Evolutionary conservation across 495 filamentous ascomycete genomes (phyloP), one percentile per base, ranked within the genome.

Genomic region (Alectoria sarmentosa): DNA sequence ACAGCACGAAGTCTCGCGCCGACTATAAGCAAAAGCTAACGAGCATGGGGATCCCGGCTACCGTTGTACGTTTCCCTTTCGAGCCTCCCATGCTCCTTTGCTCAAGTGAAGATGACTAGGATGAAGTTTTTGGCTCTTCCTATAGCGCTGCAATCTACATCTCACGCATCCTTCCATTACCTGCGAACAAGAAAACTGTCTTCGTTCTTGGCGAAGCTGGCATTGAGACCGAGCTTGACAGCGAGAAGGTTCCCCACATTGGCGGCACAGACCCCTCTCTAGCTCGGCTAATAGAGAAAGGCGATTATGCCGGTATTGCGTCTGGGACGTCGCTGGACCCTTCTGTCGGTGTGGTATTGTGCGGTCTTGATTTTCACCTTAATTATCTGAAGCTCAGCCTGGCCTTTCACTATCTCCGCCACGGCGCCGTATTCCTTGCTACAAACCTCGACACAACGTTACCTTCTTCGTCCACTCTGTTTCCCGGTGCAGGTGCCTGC

Each of bases 91-190:
- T 23, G 11, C 26, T 6, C 21, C 38, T 23, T 42, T 7, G 17
- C 36, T 44, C 10, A 65, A 49, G 0, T 28, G 23, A 34, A 2
- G 15, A n/a, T 14, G 2, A 46, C 48, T 68, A 87, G 85, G 90
- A 97, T 74, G 95, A 99, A 77, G 89, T 98, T 71, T 98, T 98
- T 75, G 90, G 88, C 64, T 97, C 92, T 32, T 88, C 92, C 63
- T 98, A 98, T 82, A 94, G 90, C 70, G 83, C 93, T 57, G 91
- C 94, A 62, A 87, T 98, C 73, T 98, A 98, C 80, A 96, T 98
- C 74, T 90, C 92, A 2, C 89, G 92, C 65, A 94, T 98, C 72
- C 81, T 98, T 56, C 79, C 86, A 54, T 85, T 96, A 30, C 84
- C 87, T 9, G 72, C 82, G 14, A 84, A 86, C 58, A 88, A 91